Evolutionary conservation across 768 basidiomycete species (phyloP).

Genomic region (Xerocomellus intermedius): DNA sequence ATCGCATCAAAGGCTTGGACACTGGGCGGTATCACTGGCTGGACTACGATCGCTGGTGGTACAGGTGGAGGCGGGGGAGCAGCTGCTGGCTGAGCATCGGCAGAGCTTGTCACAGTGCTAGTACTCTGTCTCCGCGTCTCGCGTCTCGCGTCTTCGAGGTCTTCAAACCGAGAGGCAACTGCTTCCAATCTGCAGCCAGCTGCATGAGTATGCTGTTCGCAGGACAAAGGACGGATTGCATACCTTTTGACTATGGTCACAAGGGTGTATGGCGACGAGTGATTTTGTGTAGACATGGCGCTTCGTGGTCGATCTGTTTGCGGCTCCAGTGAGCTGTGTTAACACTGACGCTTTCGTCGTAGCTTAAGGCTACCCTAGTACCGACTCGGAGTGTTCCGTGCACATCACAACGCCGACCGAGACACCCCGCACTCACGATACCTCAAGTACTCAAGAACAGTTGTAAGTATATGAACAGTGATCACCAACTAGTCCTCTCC

Average conservation of each 20-base stretch:
- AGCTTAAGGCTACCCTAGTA: no score
- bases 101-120: constrained; percentile 31
- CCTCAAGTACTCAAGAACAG: not conserved
- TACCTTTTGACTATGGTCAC: constrained; percentile 84
- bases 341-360: not conserved
- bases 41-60: constrained; percentile 36
- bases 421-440: not conserved
- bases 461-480: not conserved
- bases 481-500: constrained; percentile 11
- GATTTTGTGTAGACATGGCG: constrained; percentile 36
- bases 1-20: constrained; percentile 73
- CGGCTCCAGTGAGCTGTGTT: not conserved
- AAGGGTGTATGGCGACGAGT: constrained; percentile 62
- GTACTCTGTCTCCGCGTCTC: constrained; percentile 28
- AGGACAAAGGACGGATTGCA: constrained; percentile 16
- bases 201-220: not conserved
- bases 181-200: constrained; percentile 73
- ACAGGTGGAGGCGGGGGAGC: constrained; percentile 34
- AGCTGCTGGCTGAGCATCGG: constrained; percentile 25
- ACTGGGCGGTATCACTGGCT: constrained; percentile 50
- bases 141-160: constrained; percentile 62
- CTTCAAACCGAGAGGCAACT: constrained; percentile 91
- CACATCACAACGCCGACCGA: not conserved
- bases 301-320: not conserved
- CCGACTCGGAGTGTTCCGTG: constrained; percentile 24